Evolutionary conservation across 2,329 filamentous ascomycete species (phyloP), one percentile per base, ranked within the genome.

Genomic region (Keithomyces neogunnii): DNA sequence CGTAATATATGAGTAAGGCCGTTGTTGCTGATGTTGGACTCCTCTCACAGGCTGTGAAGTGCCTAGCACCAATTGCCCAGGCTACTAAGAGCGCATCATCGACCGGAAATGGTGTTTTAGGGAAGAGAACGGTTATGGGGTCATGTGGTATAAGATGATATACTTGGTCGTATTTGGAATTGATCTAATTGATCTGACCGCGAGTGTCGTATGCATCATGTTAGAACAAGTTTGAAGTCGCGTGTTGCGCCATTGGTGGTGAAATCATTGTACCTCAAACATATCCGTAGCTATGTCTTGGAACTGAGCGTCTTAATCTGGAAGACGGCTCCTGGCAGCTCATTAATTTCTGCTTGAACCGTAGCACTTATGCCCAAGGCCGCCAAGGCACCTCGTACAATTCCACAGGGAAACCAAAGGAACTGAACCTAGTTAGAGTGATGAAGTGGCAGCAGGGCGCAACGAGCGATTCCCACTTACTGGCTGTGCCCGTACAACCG

Each of bases 391-490:
- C 93, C 93, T 52, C 92, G 80, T 54, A 99, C 88, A 47, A 99
- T 79, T 45, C 93, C 93, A 60, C 91, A 95, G 6, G 93, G 93
- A 63, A 97, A 96, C 81, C 89, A 96, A 11, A 99, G 76, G 67
- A 95, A 96, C 86, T 95, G 54, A 19, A 38, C n/a, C 9, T 30
- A 5, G 26, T 53, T 9, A 31, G 29, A 30, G 19, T 47, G 8
- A 29, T 29, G 40, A n/a, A 30, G 5, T 5, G 11, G 30, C 28
- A 30, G 8, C 1, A 30, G 29, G n/a, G 11, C 11, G 13, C 26
- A 30, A 7, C 2, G 6, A 9, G 11, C 4, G 10, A 30, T 51
- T 53, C 31, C 1, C 4, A 72, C 83, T 60, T 79, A 95, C 89
- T 58, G 88, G 85, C 64, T 95, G 88, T 30, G 90, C 90, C 60